Evolutionary conservation across 148 eudicot species (phyloP), one percentile per base, ranked within the genome.

Genomic region (Amaranthus hypochondriacus): DNA sequence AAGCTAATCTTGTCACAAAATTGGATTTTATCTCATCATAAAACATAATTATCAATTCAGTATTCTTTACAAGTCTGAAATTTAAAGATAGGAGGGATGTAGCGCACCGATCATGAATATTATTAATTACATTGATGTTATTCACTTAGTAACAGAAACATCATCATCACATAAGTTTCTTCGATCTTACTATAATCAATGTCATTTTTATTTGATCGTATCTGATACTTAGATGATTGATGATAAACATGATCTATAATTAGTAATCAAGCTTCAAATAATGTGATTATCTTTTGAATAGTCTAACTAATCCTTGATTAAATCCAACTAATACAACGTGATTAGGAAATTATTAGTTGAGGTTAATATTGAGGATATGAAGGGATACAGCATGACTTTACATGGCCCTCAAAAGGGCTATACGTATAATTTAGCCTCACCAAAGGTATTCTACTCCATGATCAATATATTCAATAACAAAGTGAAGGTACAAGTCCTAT

Each of bases 391-490:
- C n/a, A 60, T 74, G 63, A 14, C 64, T 74, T 59, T 55, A 48
- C 51, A 65, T 56, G 54, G 46, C 2, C 62, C n/a, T 44, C 18
- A 56, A 21, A 75, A 48, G 48, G 67, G 73, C 58, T 67, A 42
- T 21, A 4, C 28, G 9, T 2, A 0, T 9, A 73, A 6, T 12
- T 65, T 72, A 72, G 72, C 60, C 72, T 72, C 48, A 52, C 68
- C 76, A 64, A 55, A 58, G 48, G 60, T 46, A 58, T 72, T n/a
- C 8, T 72, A 72, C 76, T 67, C 66, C 79, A 69, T 52, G 6
- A 42, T 3, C 67, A 44, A 21, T 18, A 69, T 60, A 51, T 3
- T 7, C 8, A 42, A 15, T 8, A 43, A 14, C 15, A 13, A 46
- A 65, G 42, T 11, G 62, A 66, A 72, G 1, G 7, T 61, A 9